Evolutionary conservation across 371 early-diverging fungal species (phyloP), one percentile per base, ranked within the genome.

Genomic region (Circinella umbellata): DNA sequence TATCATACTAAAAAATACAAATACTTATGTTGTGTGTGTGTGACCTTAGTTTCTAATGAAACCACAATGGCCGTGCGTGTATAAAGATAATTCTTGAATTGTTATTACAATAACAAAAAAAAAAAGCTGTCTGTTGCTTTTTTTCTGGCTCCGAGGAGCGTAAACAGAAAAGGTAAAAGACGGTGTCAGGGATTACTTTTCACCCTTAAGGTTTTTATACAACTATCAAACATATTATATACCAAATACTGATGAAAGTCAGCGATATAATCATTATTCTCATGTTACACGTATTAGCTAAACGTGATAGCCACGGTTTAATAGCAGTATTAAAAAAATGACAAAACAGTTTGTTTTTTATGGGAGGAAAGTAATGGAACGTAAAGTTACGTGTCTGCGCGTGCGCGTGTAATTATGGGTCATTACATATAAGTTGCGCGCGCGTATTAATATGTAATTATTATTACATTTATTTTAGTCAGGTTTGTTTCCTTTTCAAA

Each of bases 1-100:
- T 11, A 47, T 9, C 47, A 47, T 47, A 47, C 3, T 47, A 9
- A 15, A 15, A 11, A 15, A 18, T 54, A 54, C 4, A 20, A 54
- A 18, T 57, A 57, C 18, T 4, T 57, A 20, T 14, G 9, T 10
- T 20, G 60, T 36, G 57, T 57, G 34, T 34, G 57, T 18, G 57
- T 57, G 34, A 57, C 27, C 51, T 62, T 36, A 62, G n/a, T 62
- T 62, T 38, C 62, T 62, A 62, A 62, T 34, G 47, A 62, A 46
- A 62, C 62, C 10, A 46, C 42, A 18, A 62, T 38, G 62, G 38
- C 62, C 62, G 62, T 62, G 62, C 62, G 62, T 62, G 39, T 42
- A n/a, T 7, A 17, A 34, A 38, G 62, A 27, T 13, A 13, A n/a
- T 8, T 6, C 11, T 42, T 42, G 42, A 1, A 9, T 42, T 9